Percentiles rank a stretch among this genome's conserved stretches.
Conservation (phyloP, 1,139 yeast genomes). For the Protomyces inundatus region DNA sequence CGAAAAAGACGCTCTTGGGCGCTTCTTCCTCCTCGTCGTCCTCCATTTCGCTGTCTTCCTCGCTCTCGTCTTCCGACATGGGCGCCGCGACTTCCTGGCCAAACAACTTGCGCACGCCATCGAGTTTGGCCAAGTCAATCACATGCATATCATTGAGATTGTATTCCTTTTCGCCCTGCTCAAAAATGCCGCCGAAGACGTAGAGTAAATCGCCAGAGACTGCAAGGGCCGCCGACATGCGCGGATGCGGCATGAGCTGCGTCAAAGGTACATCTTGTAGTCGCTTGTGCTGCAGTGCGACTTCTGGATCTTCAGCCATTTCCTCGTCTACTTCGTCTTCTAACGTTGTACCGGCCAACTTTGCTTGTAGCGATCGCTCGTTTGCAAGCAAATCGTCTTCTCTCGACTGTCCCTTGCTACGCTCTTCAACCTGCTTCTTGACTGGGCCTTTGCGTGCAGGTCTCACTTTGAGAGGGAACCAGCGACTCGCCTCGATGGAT, state of each 20-base stretch:
- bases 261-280: slow-evolving; percentile 46
- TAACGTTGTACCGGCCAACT: slow-evolving; percentile 55
- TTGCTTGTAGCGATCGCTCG: slow-evolving; percentile 57
- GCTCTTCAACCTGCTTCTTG: slow-evolving; percentile 44
- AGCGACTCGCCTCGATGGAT: slow-evolving; percentile 79
- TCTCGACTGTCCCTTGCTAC: slow-evolving; percentile 10
- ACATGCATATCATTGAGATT: slow-evolving; percentile 80
- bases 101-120: slow-evolving; percentile 51
- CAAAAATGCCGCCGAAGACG: slow-evolving; percentile 91
- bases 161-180: slow-evolving; percentile 77
- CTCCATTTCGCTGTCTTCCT: slow-evolving; percentile 52
- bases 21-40: slow-evolving; percentile 58
- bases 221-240: slow-evolving; percentile 74
- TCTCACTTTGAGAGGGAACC: slow-evolving; percentile 72
- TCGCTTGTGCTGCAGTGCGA: slow-evolving; percentile 46
- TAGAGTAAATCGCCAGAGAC: slow-evolving; percentile 79
- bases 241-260: slow-evolving; percentile 17
- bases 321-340: slow-evolving; percentile 48
- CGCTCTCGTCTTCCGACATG: slow-evolving; percentile 52
- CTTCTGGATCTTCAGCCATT: slow-evolving; percentile 41
- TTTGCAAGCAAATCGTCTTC: slow-evolving; percentile 23
- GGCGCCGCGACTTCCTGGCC: slow-evolving; percentile 82
- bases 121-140: slow-evolving; percentile 76
- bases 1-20: slow-evolving; percentile 63
- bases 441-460: slow-evolving; percentile 47